Percentiles rank a stretch among this genome's conserved stretches.
Evolutionary conservation across 345 rosid species (phyloP).

Genomic region (Linum usitatissimum): DNA sequence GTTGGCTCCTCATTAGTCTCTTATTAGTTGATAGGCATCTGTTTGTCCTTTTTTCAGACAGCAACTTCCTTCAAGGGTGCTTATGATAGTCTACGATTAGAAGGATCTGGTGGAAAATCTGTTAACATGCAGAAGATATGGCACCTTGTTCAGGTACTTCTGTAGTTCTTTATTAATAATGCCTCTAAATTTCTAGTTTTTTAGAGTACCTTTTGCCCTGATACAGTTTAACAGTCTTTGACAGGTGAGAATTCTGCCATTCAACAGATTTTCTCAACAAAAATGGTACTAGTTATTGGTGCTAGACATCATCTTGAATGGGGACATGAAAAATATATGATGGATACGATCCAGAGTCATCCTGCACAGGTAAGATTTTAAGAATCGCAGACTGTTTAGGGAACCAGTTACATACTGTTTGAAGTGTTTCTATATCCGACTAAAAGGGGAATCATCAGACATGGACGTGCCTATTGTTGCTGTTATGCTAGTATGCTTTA

Average conservation of each 20-base stretch:
- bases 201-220: slow-evolving; percentile 15
- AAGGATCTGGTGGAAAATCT: slow-evolving; percentile 73
- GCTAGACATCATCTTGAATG: slow-evolving; percentile 80
- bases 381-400: neutral
- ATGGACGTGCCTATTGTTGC: neutral
- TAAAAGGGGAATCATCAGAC: neutral
- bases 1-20: neutral
- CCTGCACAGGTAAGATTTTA: slow-evolving; percentile 61
- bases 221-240: slow-evolving; percentile 42
- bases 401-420: neutral
- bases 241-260: slow-evolving; percentile 59
- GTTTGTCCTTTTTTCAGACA: slow-evolving; percentile 35
- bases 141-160: slow-evolving; percentile 81
- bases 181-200: neutral
- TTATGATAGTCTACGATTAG: slow-evolving; percentile 62
- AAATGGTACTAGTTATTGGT: slow-evolving; percentile 74
- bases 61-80: slow-evolving; percentile 74
- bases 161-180: slow-evolving; percentile 7
- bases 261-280: slow-evolving; percentile 51
- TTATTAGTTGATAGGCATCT: neutral
- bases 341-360: slow-evolving; percentile 92
- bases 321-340: slow-evolving; percentile 89
- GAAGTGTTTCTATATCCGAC: neutral
- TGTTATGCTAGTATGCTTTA: neutral
- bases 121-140: slow-evolving; percentile 92